Percentiles rank a stretch among this genome's conserved stretches.
phyloP scores from a whole-genome alignment of 2,329 filamentous ascomycete species.

The Dissoconium aciculare region DNA sequence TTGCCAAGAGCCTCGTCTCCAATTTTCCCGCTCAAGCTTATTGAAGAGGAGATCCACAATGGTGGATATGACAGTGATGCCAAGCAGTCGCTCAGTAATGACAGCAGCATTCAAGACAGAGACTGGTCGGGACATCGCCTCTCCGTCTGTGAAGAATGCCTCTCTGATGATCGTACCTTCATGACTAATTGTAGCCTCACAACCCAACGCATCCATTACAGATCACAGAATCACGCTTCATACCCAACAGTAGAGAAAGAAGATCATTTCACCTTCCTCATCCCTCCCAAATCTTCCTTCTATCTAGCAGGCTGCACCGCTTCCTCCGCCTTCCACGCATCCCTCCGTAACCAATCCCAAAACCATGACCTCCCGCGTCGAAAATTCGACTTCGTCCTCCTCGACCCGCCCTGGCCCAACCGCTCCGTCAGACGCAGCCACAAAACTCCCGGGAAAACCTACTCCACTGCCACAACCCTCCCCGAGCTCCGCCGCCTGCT shows the following conservation, averaged over 20 bases:
- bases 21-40: too few relatives aligned
- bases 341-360: slow-evolving; percentile 25
- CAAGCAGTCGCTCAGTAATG: too few relatives aligned
- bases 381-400: slow-evolving; percentile 50
- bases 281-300: slow-evolving; percentile 37
- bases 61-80: too few relatives aligned
- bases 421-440: slow-evolving; percentile 51
- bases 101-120: too few relatives aligned
- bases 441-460: slow-evolving; percentile 20
- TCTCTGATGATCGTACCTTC: too few relatives aligned
- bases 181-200: too few relatives aligned
- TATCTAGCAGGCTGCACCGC: slow-evolving; percentile 34
- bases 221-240: neutral
- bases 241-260: neutral
- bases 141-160: too few relatives aligned
- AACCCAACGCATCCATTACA: too few relatives aligned
- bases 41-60: too few relatives aligned
- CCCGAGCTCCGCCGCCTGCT: slow-evolving; percentile 32
- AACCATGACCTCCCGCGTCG: slow-evolving; percentile 28
- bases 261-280: slow-evolving; percentile 14
- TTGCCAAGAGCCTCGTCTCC: too few relatives aligned
- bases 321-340: slow-evolving; percentile 23
- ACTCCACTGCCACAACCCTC: slow-evolving; percentile 28
- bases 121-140: too few relatives aligned
- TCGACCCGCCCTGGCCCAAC: slow-evolving; percentile 75